A percentile compares a stretch with the other conserved stretches of the same genome.
Evolutionary conservation across 176 grass and related monocot species (phyloP).

Genomic region (Zea luxurians): DNA sequence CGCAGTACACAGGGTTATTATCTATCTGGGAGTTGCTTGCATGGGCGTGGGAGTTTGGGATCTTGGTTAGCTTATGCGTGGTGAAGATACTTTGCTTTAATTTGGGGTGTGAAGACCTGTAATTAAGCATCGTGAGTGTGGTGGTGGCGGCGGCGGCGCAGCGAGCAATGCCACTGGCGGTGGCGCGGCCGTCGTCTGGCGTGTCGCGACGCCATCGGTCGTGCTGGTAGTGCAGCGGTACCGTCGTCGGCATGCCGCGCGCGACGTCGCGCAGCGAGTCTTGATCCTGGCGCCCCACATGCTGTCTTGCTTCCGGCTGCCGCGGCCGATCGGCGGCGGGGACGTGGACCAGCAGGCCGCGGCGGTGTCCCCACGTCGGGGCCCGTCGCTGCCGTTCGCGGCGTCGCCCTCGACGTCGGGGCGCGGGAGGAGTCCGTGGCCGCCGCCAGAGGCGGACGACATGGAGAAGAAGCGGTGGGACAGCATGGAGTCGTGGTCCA

Average conservation of each 20-base stretch:
- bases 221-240: not conserved
- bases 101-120: not conserved
- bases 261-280: not conserved
- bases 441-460: slow-evolving; percentile 62
- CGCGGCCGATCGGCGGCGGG: slow-evolving; percentile 38
- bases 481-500: slow-evolving; percentile 99
- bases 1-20: not conserved
- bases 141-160: not conserved
- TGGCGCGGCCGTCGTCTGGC: slow-evolving; percentile 12
- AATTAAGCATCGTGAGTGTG: not conserved
- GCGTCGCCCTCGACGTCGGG: slow-evolving; percentile 46
- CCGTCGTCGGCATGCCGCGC: slow-evolving; percentile 16
- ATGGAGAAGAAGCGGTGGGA: slow-evolving; percentile 99
- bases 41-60: not conserved
- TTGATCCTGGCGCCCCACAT: slow-evolving; percentile 31
- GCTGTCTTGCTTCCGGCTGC: slow-evolving; percentile 62
- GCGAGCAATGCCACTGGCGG: slow-evolving; percentile 41
- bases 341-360: slow-evolving; percentile 35
- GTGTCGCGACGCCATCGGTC: not conserved
- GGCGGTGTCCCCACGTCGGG: slow-evolving; percentile 16
- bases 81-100: slow-evolving; percentile 28
- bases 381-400: slow-evolving; percentile 31
- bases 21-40: not conserved
- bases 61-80: slow-evolving; percentile 10
- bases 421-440: slow-evolving; percentile 28